These are phyloP conservation scores for Dichotomopilus funicola DNA, from an alignment of 2,329 filamentous ascomycete species.

Conservation along the genomic window DNA sequence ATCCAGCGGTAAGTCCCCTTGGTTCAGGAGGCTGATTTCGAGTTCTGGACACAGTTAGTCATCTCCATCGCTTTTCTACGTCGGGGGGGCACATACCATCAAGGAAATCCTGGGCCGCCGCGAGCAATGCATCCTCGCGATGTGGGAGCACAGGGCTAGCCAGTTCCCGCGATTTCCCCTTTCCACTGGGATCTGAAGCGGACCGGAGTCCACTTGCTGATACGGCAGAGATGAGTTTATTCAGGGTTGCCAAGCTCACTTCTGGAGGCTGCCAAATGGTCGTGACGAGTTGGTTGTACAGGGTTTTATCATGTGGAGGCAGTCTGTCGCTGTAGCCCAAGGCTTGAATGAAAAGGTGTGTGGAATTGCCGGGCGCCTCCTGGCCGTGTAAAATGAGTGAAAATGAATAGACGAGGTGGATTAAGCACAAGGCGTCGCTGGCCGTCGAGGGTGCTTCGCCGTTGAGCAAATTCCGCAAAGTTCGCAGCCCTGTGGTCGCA, in stretches of 20 bases:
- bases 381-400: conserved; percentile 41
- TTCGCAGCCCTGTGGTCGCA: conserved; percentile 36
- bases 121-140: conserved; percentile 34
- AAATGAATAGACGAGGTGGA: conserved; percentile 47
- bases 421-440: conserved; percentile 42
- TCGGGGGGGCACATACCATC: conserved; percentile 37
- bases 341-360: conserved; percentile 41
- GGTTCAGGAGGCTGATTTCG: conserved; percentile 37
- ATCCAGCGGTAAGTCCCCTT: conserved; percentile 26
- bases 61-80: background rate
- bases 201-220: conserved; percentile 8
- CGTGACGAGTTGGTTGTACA: conserved; percentile 39
- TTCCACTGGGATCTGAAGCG: conserved; percentile 27
- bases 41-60: conserved; percentile 35
- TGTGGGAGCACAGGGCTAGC: conserved; percentile 9
- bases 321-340: conserved; percentile 39
- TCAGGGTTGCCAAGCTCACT: conserved; percentile 28
- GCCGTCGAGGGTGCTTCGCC: conserved; percentile 34
- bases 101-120: conserved; percentile 42
- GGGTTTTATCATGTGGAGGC: conserved; percentile 29
- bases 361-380: conserved; percentile 31
- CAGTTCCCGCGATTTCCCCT: conserved; percentile 37
- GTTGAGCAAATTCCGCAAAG: conserved; percentile 35
- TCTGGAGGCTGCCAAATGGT: conserved; percentile 43
- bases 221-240: conserved; percentile 24